These are phyloP conservation scores for Elsinoe necatrix DNA, from an alignment of 2,329 filamentous ascomycete species.

Conservation along the genomic window DNA sequence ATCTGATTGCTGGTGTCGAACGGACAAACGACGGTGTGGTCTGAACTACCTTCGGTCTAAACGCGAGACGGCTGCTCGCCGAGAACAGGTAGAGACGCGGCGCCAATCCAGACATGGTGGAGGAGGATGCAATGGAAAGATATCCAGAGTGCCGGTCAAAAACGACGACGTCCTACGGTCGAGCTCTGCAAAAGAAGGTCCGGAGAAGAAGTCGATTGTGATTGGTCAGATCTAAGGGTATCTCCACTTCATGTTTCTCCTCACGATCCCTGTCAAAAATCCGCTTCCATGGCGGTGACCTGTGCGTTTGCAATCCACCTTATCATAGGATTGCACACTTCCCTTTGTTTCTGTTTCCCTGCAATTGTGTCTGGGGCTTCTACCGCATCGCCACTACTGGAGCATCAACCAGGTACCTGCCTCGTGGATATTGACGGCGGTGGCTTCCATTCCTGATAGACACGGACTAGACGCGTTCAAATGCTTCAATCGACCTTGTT, in stretches of 20 bases:
- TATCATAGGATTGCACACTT: neutral
- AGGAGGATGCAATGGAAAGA: neutral
- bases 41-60: neutral
- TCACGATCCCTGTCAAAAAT: neutral
- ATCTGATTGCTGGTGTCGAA: neutral
- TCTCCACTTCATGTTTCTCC: constrained; percentile 3
- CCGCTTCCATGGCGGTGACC: neutral
- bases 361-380: neutral
- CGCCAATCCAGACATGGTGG: constrained; percentile 10
- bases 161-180: neutral
- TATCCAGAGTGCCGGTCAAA: neutral
- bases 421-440: constrained; percentile 29
- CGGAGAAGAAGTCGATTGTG: neutral
- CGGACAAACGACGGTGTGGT: neutral
- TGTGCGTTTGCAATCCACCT: neutral
- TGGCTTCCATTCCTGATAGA: neutral
- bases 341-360: neutral
- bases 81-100: constrained; percentile 6
- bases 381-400: neutral
- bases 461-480: neutral
- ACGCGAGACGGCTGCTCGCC: neutral
- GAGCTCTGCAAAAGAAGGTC: constrained; percentile 8
- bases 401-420: neutral
- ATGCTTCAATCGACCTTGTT: neutral
- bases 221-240: neutral